phyloP scores from a whole-genome alignment of 1,139 yeast species.

The Suhomyces chickasaworum region DNA sequence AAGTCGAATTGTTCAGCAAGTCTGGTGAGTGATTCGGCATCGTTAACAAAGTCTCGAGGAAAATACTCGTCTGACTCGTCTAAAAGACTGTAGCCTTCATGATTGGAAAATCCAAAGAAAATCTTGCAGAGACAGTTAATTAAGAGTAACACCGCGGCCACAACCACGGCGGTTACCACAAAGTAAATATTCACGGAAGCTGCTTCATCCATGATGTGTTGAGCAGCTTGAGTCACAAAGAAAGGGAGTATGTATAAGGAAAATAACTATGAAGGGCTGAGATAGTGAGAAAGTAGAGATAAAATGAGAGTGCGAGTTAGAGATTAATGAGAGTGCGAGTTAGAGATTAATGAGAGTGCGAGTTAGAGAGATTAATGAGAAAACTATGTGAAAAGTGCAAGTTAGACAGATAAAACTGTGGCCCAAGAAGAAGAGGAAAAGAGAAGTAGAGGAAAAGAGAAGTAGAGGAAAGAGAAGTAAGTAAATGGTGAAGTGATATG shows the following conservation, averaged over 20 bases:
- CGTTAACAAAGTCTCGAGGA: slow-evolving; percentile 45
- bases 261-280: background rate
- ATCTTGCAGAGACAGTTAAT: slow-evolving; percentile 8
- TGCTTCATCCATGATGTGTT: background rate
- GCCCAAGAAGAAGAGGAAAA: too few relatives aligned
- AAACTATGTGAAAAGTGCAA: too few relatives aligned
- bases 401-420: too few relatives aligned
- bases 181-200: slow-evolving; percentile 1
- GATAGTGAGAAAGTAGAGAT: background rate
- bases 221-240: background rate
- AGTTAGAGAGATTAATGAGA: too few relatives aligned
- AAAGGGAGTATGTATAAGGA: background rate
- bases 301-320: too few relatives aligned
- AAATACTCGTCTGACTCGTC: slow-evolving; percentile 19
- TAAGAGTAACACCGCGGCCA: slow-evolving; percentile 6
- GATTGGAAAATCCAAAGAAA: slow-evolving; percentile 1
- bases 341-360: too few relatives aligned
- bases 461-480: too few relatives aligned
- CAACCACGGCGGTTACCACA: background rate
- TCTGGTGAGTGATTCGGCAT: slow-evolving; percentile 40
- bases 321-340: too few relatives aligned
- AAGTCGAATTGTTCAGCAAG: slow-evolving; percentile 44
- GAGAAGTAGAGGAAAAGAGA: too few relatives aligned
- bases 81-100: slow-evolving; percentile 17
- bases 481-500: too few relatives aligned